These are phyloP conservation scores for Rhazya stricta DNA, from an alignment of 257 asterid species.

Conservation along the genomic window DNA sequence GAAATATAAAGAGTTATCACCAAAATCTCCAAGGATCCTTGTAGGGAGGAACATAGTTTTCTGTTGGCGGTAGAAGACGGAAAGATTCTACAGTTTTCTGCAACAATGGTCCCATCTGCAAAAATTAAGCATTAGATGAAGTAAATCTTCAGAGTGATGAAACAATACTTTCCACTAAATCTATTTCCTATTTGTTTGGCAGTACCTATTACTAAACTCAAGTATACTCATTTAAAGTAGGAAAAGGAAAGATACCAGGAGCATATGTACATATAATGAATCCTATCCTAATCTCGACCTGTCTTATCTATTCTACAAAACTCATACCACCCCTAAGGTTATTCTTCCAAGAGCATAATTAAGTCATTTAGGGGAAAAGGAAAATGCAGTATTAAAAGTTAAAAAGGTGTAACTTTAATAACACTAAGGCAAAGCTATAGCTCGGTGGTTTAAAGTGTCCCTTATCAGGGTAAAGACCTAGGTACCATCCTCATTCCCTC, in stretches of 20 bases:
- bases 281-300: not conserved
- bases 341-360: not conserved
- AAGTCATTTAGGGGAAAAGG: not conserved
- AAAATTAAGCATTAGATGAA: not conserved
- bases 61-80: constrained; percentile 79
- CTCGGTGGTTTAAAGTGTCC: not conserved
- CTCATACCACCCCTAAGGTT: no score
- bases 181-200: no score
- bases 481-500: no score
- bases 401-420: no score
- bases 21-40: constrained; percentile 98
- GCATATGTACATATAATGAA: no score
- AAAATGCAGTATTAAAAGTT: no score
- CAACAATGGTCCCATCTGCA: constrained; percentile 85
- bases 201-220: no score
- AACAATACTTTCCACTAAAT: not conserved
- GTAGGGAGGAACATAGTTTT: constrained; percentile 86
- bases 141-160: not conserved
- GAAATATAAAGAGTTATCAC: constrained; percentile 30
- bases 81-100: constrained; percentile 72
- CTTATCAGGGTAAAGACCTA: not conserved
- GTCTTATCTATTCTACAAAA: not conserved
- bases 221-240: not conserved
- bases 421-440: not conserved
- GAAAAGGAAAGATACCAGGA: not conserved